Conservation (phyloP, 495 filamentous ascomycete species). For the Trichoderma gamsii region DNA sequence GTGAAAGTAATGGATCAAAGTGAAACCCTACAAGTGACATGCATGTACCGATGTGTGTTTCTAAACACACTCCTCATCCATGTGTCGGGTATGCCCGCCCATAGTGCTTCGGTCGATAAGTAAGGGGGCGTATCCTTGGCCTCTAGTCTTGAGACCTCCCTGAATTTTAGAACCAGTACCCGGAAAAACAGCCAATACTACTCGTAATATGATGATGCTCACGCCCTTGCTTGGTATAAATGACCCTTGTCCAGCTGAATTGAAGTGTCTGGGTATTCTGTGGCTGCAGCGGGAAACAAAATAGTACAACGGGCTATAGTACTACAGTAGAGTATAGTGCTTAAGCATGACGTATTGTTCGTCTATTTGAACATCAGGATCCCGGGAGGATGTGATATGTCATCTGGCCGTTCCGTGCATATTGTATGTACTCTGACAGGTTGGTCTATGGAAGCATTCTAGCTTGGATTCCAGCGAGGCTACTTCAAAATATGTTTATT, state of each 20-base stretch:
- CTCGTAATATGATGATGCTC: not conserved
- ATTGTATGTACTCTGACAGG: not conserved
- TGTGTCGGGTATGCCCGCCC: too few species aligned
- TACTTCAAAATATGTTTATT: too few species aligned
- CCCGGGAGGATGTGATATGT: not conserved
- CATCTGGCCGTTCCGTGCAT: not conserved
- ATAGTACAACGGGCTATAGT: not conserved
- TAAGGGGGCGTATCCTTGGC: not conserved
- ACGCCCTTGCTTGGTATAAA: not conserved
- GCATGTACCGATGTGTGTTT: too few species aligned
- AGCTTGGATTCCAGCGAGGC: not conserved
- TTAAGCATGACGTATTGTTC: not conserved
- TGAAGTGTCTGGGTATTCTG: not conserved
- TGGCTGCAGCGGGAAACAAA: not conserved
- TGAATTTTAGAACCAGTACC: not conserved
- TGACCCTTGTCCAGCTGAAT: not conserved
- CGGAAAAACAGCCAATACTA: not conserved
- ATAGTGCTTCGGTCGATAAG: too few species aligned
- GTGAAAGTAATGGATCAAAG: too few species aligned
- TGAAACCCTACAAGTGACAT: too few species aligned
- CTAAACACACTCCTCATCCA: too few species aligned
- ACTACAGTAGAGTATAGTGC: not conserved
- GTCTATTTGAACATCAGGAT: not conserved
- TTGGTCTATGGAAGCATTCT: not conserved
- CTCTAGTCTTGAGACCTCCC: not conserved